A percentile compares a stretch with the other conserved stretches of the same genome.
Evolutionary conservation across 768 basidiomycete genomes (phyloP).

Genomic region (Amanita exitialis): DNA sequence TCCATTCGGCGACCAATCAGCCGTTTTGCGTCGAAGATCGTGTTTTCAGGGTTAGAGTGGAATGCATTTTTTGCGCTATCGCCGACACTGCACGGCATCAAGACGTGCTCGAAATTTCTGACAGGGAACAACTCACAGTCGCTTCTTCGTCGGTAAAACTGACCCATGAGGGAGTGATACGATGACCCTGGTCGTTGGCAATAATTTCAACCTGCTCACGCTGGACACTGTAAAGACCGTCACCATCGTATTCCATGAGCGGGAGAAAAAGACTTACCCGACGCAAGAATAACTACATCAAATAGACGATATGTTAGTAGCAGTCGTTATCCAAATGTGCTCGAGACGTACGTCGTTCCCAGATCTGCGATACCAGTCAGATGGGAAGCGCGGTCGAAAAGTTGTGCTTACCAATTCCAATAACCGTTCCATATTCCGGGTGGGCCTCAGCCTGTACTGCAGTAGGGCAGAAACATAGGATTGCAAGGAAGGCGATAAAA

Average conservation of each 20-base stretch:
- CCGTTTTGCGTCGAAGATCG: slow-evolving; percentile 95
- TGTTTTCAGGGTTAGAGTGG: slow-evolving; percentile 86
- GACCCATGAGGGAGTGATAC: slow-evolving; percentile 88
- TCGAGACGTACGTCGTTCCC: slow-evolving; percentile 54
- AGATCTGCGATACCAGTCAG: slow-evolving; percentile 35
- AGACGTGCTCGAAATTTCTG: neutral
- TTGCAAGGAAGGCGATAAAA: slow-evolving; percentile 43
- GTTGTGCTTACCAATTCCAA: slow-evolving; percentile 56
- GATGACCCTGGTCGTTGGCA: slow-evolving; percentile 83
- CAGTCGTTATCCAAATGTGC: neutral
- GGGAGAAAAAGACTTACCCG: slow-evolving; percentile 16
- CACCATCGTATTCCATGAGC: neutral
- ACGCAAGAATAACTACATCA: slow-evolving; percentile 61
- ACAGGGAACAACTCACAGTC: slow-evolving; percentile 35
- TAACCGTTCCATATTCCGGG: slow-evolving; percentile 68
- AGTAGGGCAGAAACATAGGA: slow-evolving; percentile 61
- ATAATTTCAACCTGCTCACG: slow-evolving; percentile 63
- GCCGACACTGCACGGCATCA: slow-evolving; percentile 52
- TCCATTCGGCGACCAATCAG: slow-evolving; percentile 83
- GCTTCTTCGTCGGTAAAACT: slow-evolving; percentile 87
- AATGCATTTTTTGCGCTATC: slow-evolving; percentile 96
- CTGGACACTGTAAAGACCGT: slow-evolving; percentile 26
- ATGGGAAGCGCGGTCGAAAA: neutral
- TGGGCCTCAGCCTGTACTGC: slow-evolving; percentile 38
- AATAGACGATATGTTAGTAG: slow-evolving; percentile 4